phyloP scores from a whole-genome alignment of 2,329 filamentous ascomycete species.

The Stagonosporopsis tanaceti region DNA sequence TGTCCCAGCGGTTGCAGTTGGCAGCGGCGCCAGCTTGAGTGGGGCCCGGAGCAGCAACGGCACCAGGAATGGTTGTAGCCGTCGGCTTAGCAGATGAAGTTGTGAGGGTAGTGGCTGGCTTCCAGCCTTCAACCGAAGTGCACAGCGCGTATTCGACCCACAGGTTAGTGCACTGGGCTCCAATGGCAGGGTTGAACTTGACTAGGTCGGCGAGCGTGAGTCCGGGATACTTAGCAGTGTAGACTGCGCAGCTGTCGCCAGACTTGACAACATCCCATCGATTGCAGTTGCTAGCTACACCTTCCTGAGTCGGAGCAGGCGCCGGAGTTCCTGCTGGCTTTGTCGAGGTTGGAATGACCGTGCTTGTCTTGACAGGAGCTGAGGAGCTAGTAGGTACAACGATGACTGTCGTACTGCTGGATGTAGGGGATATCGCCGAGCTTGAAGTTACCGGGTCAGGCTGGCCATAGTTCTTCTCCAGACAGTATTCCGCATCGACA shows the following conservation, averaged over 20 bases:
- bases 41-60: background rate
- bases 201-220: constrained; percentile 5
- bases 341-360: background rate
- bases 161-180: constrained; percentile 1
- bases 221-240: background rate
- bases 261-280: constrained; percentile 1
- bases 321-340: background rate
- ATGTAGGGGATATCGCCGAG: too few species aligned
- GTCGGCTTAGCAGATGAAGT: background rate
- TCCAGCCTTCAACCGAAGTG: background rate
- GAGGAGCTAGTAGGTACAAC: too few species aligned
- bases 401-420: too few species aligned
- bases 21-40: background rate
- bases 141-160: background rate
- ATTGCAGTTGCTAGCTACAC: constrained; percentile 4
- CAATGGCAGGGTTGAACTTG: constrained; percentile 9
- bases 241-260: constrained; percentile 5
- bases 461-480: too few species aligned
- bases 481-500: too few species aligned
- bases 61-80: background rate
- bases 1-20: background rate
- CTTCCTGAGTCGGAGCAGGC: constrained; percentile 1
- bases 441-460: too few species aligned
- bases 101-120: background rate
- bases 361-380: background rate